Percentiles rank a stretch among this genome's conserved stretches.
Evolutionary conservation across 169 alveolate genomes (phyloP).

Genomic region (Perkinsus olseni): DNA sequence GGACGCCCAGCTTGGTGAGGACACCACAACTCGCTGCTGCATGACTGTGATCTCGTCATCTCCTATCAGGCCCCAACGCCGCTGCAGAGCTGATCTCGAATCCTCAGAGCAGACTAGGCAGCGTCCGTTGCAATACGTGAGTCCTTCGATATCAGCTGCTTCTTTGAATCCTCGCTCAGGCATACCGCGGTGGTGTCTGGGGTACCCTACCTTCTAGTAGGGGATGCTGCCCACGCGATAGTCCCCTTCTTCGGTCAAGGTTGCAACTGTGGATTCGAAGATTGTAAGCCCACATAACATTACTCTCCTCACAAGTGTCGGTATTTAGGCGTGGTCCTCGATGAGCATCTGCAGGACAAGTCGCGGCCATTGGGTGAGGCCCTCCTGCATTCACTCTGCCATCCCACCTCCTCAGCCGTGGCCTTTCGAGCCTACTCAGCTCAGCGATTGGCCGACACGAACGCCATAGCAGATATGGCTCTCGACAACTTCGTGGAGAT

Average conservation of each 20-base stretch:
- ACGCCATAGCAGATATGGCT: constrained; percentile 17
- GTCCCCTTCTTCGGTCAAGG: constrained; percentile 38
- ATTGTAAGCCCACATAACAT: constrained; percentile 12
- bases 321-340: constrained; percentile 16
- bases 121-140: background rate
- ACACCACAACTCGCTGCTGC: background rate
- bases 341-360: constrained; percentile 1
- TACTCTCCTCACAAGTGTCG: too few relatives aligned
- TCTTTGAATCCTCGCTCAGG: background rate
- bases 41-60: background rate
- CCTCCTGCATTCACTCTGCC: background rate
- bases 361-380: background rate
- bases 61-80: background rate
- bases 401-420: background rate
- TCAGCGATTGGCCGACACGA: background rate
- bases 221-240: constrained; percentile 37
- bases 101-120: background rate
- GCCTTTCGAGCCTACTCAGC: background rate
- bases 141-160: background rate
- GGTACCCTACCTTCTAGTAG: constrained; percentile 7
- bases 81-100: background rate
- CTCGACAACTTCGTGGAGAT: constrained; percentile 14
- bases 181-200: background rate
- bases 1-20: background rate
- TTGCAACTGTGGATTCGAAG: constrained; percentile 35